A percentile compares a stretch with the other conserved stretches of the same genome.
Conservation (phyloP, 2,329 filamentous ascomycete genomes). For the Pseudogymnoascus verrucosus region DNA sequence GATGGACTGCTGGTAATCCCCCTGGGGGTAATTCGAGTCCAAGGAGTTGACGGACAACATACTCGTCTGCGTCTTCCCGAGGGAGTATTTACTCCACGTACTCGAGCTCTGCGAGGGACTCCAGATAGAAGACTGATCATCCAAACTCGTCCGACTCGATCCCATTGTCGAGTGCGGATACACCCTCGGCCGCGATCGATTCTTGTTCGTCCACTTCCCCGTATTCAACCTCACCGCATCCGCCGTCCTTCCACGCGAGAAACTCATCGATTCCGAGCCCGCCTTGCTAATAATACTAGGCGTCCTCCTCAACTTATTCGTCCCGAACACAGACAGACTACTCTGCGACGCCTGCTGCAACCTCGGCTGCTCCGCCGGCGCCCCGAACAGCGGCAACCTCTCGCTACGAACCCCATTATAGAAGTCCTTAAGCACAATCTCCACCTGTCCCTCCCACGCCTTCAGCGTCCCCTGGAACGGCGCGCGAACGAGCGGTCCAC, state of each 20-base stretch:
- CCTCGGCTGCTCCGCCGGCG: constrained; percentile 40
- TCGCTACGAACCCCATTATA: constrained; percentile 84
- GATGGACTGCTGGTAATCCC: constrained; percentile 91
- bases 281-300: constrained; percentile 91
- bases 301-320: constrained; percentile 67
- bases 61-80: constrained; percentile 83
- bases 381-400: constrained; percentile 77
- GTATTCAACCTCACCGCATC: constrained; percentile 32
- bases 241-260: constrained; percentile 62
- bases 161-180: constrained; percentile 74
- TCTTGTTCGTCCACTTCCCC: constrained; percentile 74
- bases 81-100: constrained; percentile 89
- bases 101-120: constrained; percentile 81
- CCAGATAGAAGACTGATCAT: constrained; percentile 85
- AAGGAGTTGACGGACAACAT: constrained; percentile 94
- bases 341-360: constrained; percentile 41
- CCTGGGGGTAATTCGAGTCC: constrained; percentile 63
- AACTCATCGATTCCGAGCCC: constrained; percentile 70
- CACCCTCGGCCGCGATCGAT: constrained; percentile 68
- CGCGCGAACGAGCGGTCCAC: constrained; percentile 69
- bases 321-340: constrained; percentile 61
- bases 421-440: constrained; percentile 84
- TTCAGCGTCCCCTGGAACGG: constrained; percentile 68
- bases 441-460: constrained; percentile 82
- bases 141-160: constrained; percentile 88